Percentiles rank a stretch among this genome's conserved stretches.
Conservation (phyloP, 2,329 filamentous ascomycete species). For the Fusarium xyrophilum region DNA sequence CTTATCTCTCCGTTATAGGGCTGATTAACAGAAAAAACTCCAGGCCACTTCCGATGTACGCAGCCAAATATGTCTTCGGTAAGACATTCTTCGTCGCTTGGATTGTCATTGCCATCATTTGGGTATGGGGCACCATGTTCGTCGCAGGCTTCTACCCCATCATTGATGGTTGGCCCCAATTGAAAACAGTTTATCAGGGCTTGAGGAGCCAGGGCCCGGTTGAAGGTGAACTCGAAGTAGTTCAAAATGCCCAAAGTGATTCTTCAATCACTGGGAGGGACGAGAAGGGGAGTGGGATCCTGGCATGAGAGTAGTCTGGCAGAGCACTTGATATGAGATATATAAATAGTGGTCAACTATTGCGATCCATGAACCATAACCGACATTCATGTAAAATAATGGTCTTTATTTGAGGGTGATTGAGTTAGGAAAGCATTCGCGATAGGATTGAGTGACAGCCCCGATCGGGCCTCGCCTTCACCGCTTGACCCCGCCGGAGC, state of each 20-base stretch:
- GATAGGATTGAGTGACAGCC: not conserved
- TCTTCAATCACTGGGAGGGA: not conserved
- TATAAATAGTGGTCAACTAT: not conserved
- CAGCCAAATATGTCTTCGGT: constrained; percentile 56
- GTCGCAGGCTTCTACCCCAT: constrained; percentile 58
- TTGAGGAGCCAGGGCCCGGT: not conserved
- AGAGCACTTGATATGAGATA: fast-evolving
- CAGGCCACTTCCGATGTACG: constrained; percentile 62
- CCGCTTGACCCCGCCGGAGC: not conserved
- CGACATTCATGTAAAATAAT: not conserved
- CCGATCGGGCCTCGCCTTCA: not conserved
- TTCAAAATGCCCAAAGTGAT: not conserved
- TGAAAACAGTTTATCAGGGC: constrained; percentile 13
- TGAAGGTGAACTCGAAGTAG: not conserved
- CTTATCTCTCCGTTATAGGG: fast-evolving
- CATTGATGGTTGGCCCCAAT: constrained; percentile 51
- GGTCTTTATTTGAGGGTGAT: fast-evolving
- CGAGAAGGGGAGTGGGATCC: not conserved
- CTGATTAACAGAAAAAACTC: fast-evolving
- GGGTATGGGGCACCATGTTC: constrained; percentile 60
- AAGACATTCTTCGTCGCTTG: constrained; percentile 58
- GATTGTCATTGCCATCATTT: constrained; percentile 59
- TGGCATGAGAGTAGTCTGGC: not conserved
- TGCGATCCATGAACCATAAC: fast-evolving
- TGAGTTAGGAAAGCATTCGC: not conserved